phyloP scores from a whole-genome alignment of 345 rosid genomes.

The Cardamine occulta region DNA sequence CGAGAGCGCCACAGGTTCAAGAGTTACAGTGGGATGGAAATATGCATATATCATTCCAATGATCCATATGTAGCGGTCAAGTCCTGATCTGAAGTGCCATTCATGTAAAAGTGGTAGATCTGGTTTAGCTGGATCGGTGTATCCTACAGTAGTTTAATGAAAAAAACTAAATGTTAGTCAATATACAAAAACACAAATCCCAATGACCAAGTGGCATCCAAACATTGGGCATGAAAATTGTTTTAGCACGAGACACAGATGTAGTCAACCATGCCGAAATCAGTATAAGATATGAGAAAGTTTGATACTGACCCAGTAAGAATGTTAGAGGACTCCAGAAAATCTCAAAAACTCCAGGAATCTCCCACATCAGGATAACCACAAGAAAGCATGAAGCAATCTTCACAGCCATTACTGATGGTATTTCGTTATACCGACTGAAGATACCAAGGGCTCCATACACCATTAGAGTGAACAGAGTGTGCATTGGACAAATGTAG shows the following conservation, averaged over 20 bases:
- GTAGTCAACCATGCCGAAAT: neutral
- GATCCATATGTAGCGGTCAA: slow-evolving; percentile 98
- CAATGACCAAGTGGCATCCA: neutral
- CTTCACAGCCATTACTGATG: slow-evolving; percentile 85
- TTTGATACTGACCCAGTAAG: slow-evolving; percentile 66
- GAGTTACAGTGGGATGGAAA: slow-evolving; percentile 86
- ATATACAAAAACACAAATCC: slow-evolving; percentile 1
- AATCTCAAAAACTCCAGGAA: slow-evolving; percentile 87
- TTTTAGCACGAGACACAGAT: neutral
- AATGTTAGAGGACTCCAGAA: slow-evolving; percentile 85
- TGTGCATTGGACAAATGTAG: slow-evolving; percentile 99
- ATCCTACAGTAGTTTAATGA: slow-evolving; percentile 55
- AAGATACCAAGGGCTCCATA: slow-evolving; percentile 93
- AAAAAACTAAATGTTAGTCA: slow-evolving; percentile 9
- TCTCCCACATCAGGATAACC: slow-evolving; percentile 92
- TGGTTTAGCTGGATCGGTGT: slow-evolving; percentile 93
- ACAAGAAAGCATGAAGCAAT: slow-evolving; percentile 82
- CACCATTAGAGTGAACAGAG: slow-evolving; percentile 95
- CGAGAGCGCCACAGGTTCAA: slow-evolving; percentile 14
- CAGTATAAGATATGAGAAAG: slow-evolving; percentile 15
- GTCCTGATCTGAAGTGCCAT: slow-evolving; percentile 99
- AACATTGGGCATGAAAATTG: neutral
- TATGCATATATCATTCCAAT: slow-evolving; percentile 97
- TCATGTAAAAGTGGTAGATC: slow-evolving; percentile 81
- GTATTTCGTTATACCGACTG: slow-evolving; percentile 81